Evolutionary conservation across 2,329 filamentous ascomycete genomes (phyloP).

Genomic region (Tolypocladium capitatum): DNA sequence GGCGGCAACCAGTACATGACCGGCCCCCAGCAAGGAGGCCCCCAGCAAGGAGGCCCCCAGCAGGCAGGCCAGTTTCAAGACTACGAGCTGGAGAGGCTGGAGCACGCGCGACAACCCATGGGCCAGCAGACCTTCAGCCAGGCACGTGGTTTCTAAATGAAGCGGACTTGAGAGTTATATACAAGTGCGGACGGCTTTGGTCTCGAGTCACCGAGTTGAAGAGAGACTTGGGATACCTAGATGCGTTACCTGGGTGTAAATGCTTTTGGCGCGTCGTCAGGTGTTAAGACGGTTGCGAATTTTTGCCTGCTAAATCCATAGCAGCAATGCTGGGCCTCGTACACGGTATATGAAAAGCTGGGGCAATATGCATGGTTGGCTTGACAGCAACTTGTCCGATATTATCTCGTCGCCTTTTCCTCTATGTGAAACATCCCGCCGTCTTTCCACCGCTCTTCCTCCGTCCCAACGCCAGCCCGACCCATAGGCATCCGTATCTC

Average conservation of each 20-base stretch:
- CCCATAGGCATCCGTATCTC: neutral
- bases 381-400: neutral
- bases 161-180: neutral
- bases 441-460: neutral
- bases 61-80: constrained; percentile 12
- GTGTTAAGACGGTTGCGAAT: neutral
- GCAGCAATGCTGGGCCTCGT: neutral
- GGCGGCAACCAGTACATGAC: neutral
- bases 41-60: neutral
- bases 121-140: neutral
- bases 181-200: neutral
- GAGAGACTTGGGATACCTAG: neutral
- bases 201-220: neutral
- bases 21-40: neutral
- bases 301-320: neutral
- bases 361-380: neutral
- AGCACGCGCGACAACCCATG: neutral
- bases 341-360: neutral
- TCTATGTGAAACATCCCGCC: neutral
- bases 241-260: neutral
- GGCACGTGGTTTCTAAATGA: neutral
- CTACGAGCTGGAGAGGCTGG: constrained; percentile 16
- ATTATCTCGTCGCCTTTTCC: neutral
- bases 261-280: neutral
- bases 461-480: constrained; percentile 2